Evolutionary conservation across 331 rosid species (phyloP), one percentile per base, ranked within the genome.

Genomic region (Quercus lobata): DNA sequence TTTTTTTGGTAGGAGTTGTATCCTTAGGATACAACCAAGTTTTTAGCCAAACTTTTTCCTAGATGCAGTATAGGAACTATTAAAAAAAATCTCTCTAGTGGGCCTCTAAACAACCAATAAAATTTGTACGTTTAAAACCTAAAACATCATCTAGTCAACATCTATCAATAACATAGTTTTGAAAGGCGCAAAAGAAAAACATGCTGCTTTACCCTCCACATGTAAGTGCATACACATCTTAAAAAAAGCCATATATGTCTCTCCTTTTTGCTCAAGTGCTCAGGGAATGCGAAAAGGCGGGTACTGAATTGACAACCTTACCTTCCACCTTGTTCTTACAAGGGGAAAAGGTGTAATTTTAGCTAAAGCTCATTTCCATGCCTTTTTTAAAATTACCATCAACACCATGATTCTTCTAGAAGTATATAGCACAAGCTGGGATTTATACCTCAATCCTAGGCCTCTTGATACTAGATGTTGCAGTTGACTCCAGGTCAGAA

Each of bases 401-500:
- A 30, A 56, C 35, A 71, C 70, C 29, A 29, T 5, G 37, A 63
- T 63, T 63, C 72, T 9, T 19, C 24, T 19, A 32, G 72, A 68
- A 68, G 53, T 8, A 68, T 29, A 32, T 10, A 68, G 25, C 25
- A 35, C 49, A 68, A 76, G 71, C 61, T 12, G 15, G 79, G 65
- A 44, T 79, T 83, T 84, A 41, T 85, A 95, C 99, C 98, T 91
- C 91, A 44, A 83, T 69, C 88, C 86, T 86, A 35, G 86, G 91
- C 89, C 87, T 93, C 89, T 91, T 95, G 81, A 75, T 62, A 76
- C 82, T 75, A 76, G 98, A 89, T 54, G 96, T 88, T 85, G 92
- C 93, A 79, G 93, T 84, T 80, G 98, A 89, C 72, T 90, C 96
- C 74, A 87, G 78, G 76, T 95, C 96, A 80, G 92, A 85, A 70